These are phyloP conservation scores for Hygrocybe coccinea DNA, from an alignment of 768 basidiomycete genomes.

Conservation along the genomic window DNA sequence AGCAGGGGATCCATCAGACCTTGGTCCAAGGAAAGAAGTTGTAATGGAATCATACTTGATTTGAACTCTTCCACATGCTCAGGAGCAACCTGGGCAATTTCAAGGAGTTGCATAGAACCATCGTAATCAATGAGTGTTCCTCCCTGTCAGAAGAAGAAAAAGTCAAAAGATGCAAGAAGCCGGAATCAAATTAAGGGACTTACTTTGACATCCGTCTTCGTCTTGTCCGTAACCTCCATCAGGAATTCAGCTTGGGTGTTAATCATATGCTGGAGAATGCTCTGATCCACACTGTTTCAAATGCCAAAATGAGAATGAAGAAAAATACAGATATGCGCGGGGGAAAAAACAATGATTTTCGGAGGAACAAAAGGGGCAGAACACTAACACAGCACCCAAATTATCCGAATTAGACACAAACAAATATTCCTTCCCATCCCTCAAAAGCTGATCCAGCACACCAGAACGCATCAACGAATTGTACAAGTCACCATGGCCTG, in stretches of 20 bases:
- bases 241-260: constrained; percentile 78
- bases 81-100: constrained; percentile 90
- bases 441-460: constrained; percentile 81
- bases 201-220: constrained; percentile 61
- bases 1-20: background rate
- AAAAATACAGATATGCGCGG: constrained; percentile 40
- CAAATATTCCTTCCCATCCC: constrained; percentile 93
- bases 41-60: constrained; percentile 42
- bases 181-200: constrained; percentile 48
- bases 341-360: constrained; percentile 31
- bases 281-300: constrained; percentile 62
- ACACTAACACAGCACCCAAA: constrained; percentile 84
- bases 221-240: constrained; percentile 97
- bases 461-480: constrained; percentile 88
- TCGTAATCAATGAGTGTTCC: constrained; percentile 91
- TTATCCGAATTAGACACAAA: constrained; percentile 98
- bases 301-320: constrained; percentile 15
- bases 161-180: background rate
- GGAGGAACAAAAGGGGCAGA: constrained; percentile 55
- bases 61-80: constrained; percentile 96
- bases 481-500: constrained; percentile 95
- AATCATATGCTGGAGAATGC: constrained; percentile 83
- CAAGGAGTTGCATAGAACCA: constrained; percentile 79
- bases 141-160: constrained; percentile 38
- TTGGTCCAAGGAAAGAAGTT: background rate